Conservation (phyloP, 2,329 filamentous ascomycete species). For the Colletotrichum brevisporum region DNA sequence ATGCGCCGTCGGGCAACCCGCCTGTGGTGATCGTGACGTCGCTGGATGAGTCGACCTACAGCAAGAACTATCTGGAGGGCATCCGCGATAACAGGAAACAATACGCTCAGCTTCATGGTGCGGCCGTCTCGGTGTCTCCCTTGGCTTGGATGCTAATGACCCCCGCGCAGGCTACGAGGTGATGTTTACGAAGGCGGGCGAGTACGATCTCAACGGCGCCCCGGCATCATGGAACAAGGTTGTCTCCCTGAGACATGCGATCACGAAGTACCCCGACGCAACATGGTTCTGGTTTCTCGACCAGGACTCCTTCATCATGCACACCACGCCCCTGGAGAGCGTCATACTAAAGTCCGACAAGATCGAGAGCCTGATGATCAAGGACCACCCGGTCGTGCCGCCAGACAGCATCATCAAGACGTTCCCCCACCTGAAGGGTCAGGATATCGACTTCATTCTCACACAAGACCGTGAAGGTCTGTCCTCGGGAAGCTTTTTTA, state of each 20-base stretch:
- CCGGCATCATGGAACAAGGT: slow-evolving; percentile 81
- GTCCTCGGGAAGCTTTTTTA: slow-evolving; percentile 81
- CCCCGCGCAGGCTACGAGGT: slow-evolving; percentile 80
- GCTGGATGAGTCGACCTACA: slow-evolving; percentile 77
- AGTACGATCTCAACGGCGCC: slow-evolving; percentile 78
- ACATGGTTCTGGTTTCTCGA: slow-evolving; percentile 91
- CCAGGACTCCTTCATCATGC: slow-evolving; percentile 90
- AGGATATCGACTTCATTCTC: slow-evolving; percentile 85
- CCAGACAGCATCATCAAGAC: slow-evolving; percentile 98
- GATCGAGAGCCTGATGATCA: slow-evolving; percentile 85
- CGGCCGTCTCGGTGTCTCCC: slow-evolving; percentile 45
- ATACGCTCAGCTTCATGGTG: slow-evolving; percentile 91
- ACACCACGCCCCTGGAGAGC: slow-evolving; percentile 78
- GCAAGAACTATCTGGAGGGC: slow-evolving; percentile 76
- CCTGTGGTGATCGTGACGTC: slow-evolving; percentile 87
- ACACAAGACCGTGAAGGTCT: slow-evolving; percentile 89
- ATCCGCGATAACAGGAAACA: slow-evolving; percentile 86
- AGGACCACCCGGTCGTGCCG: slow-evolving; percentile 88
- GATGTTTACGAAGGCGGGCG: slow-evolving; percentile 82
- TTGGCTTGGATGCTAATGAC: slow-evolving; percentile 35
- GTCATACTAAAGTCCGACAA: slow-evolving; percentile 77
- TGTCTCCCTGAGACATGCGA: slow-evolving; percentile 89
- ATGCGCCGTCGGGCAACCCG: slow-evolving; percentile 67
- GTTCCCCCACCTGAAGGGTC: slow-evolving; percentile 82
- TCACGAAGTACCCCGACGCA: slow-evolving; percentile 82